Conservation (phyloP, 345 rosid species). For the Corymbia maculata region DNA sequence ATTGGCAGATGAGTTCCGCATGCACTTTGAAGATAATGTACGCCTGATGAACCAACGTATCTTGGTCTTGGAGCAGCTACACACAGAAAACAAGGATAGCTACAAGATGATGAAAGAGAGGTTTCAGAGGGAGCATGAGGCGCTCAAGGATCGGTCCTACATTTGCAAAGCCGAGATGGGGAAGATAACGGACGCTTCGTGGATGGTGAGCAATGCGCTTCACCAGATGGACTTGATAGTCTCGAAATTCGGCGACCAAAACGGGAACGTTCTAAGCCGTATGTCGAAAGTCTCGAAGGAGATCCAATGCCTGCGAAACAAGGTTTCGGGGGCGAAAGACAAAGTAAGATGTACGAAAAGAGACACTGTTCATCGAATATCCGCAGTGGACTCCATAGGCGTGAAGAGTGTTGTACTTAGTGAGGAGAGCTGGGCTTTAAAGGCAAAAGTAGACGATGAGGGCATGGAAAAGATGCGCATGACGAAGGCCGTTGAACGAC, state of each 20-base stretch:
- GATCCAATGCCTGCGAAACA: conserved; percentile 25
- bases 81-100: conserved; percentile 43
- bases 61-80: conserved; percentile 63
- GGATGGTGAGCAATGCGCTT: conserved; percentile 11
- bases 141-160: conserved; percentile 7
- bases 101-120: conserved; percentile 20
- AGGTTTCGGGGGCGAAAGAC: conserved; percentile 22
- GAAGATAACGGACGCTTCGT: conserved; percentile 17
- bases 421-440: conserved; percentile 29
- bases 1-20: conserved; percentile 43
- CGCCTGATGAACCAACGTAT: conserved; percentile 54
- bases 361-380: not conserved
- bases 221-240: conserved; percentile 16
- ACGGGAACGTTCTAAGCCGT: conserved; percentile 15
- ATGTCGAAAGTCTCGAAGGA: conserved; percentile 29
- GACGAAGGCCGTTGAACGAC: conserved; percentile 14
- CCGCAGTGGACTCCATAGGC: not conserved
- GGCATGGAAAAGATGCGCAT: conserved; percentile 26
- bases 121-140: conserved; percentile 21
- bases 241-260: conserved; percentile 20
- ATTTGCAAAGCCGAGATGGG: conserved; percentile 16
- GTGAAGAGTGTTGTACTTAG: conserved; percentile 3
- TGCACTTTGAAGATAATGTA: conserved; percentile 54
- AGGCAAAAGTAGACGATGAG: conserved; percentile 24
- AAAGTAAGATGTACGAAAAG: not conserved